These are phyloP conservation scores for Globisporangium heterothallicum DNA, from an alignment of 352 stramenopile genomes.

Conservation along the genomic window DNA sequence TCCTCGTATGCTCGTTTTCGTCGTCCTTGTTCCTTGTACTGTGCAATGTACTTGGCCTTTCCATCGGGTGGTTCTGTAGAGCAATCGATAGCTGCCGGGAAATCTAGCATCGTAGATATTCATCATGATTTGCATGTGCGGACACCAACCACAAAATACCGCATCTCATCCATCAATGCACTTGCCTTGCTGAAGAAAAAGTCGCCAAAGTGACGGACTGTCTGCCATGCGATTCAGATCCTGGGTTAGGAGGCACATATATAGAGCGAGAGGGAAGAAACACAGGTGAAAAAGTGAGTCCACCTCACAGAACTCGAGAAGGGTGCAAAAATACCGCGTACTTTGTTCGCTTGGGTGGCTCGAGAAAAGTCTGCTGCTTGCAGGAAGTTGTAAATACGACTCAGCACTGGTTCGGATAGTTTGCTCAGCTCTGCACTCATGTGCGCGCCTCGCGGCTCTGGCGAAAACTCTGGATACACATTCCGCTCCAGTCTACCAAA, in stretches of 20 bases:
- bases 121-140: too few species aligned
- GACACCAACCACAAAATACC: neutral
- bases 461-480: constrained; percentile 27
- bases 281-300: neutral
- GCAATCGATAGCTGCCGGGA: constrained; percentile 1
- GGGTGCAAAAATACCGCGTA: neutral
- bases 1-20: neutral
- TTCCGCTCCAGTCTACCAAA: constrained; percentile 33
- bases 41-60: constrained; percentile 19
- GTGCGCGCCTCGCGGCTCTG: constrained; percentile 5
- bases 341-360: constrained; percentile 33
- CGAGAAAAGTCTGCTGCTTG: constrained; percentile 24
- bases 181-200: constrained; percentile 27
- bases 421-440: constrained; percentile 36
- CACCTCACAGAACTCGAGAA: too few species aligned
- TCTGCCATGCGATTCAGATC: constrained; percentile 6
- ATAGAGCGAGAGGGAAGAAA: neutral
- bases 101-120: constrained; percentile 19
- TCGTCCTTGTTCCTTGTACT: neutral
- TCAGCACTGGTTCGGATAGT: constrained; percentile 26
- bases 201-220: constrained; percentile 21
- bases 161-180: too few species aligned
- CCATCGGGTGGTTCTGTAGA: neutral
- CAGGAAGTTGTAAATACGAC: constrained; percentile 25
- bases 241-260: neutral